Percentiles rank a stretch among this genome's conserved stretches.
Evolutionary conservation across 192 early-diverging fungal genomes (phyloP).

Genomic region (Dissophora ornata): DNA sequence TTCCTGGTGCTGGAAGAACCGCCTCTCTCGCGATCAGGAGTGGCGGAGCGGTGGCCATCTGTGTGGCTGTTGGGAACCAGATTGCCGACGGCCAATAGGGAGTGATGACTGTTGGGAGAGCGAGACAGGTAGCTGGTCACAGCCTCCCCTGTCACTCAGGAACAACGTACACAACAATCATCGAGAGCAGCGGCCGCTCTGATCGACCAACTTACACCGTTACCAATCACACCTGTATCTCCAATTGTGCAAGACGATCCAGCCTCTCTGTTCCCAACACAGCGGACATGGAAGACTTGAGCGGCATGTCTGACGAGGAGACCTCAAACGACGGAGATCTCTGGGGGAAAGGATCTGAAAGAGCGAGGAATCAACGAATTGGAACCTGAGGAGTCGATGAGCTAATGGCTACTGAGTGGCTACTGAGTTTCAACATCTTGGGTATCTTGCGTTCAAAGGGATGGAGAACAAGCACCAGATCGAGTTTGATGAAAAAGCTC

Average conservation of each 20-base stretch:
- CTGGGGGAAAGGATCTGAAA: neutral
- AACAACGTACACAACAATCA: too few species aligned
- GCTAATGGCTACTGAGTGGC: conserved; percentile 12
- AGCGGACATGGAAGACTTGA: too few species aligned
- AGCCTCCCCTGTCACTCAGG: too few species aligned
- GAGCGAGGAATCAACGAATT: neutral
- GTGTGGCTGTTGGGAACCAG: conserved; percentile 20
- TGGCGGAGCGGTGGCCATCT: neutral
- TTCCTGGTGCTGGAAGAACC: conserved; percentile 10
- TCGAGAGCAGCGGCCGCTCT: too few species aligned
- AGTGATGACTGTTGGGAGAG: conserved; percentile 9
- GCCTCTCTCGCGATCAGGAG: neutral
- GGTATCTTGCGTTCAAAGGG: conserved; percentile 30
- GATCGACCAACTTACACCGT: too few species aligned
- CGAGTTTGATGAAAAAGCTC: conserved; percentile 14
- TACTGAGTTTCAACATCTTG: conserved; percentile 18
- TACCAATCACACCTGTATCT: too few species aligned
- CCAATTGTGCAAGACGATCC: too few species aligned
- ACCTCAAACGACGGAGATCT: too few species aligned
- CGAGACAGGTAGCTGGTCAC: neutral
- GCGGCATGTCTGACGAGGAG: too few species aligned
- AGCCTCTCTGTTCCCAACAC: too few species aligned
- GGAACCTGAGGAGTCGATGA: conserved; percentile 7
- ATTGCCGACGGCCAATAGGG: conserved; percentile 20
- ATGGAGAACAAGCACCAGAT: conserved; percentile 21